Conservation (phyloP, 2,329 filamentous ascomycete species). For the Teratosphaeria gauchensis region DNA sequence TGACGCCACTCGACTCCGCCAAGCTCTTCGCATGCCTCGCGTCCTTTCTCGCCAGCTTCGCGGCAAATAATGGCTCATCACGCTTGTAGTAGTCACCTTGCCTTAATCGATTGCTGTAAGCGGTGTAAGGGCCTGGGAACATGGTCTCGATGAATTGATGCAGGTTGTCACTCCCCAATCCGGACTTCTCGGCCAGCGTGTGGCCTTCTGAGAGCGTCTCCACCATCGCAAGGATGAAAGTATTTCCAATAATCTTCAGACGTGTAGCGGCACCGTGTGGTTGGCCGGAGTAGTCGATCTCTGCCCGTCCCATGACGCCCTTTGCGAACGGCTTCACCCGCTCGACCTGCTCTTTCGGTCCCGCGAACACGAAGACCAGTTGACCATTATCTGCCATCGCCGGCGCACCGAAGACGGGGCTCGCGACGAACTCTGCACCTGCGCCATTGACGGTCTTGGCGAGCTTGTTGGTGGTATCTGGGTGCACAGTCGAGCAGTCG, state of each 20-base stretch:
- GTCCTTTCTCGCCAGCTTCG: slow-evolving; percentile 77
- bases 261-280: slow-evolving; percentile 58
- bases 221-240: slow-evolving; percentile 74
- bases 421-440: slow-evolving; percentile 66
- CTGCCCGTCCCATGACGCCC: slow-evolving; percentile 59
- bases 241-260: slow-evolving; percentile 79
- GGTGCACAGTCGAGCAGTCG: slow-evolving; percentile 82
- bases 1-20: slow-evolving; percentile 51
- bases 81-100: slow-evolving; percentile 67
- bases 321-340: slow-evolving; percentile 61
- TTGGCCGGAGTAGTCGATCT: slow-evolving; percentile 62
- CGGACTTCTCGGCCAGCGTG: slow-evolving; percentile 69
- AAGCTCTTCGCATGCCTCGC: slow-evolving; percentile 61
- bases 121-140: slow-evolving; percentile 65
- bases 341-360: slow-evolving; percentile 49
- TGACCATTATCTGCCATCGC: slow-evolving; percentile 61
- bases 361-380: slow-evolving; percentile 65
- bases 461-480: slow-evolving; percentile 62
- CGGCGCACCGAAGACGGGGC: slow-evolving; percentile 63
- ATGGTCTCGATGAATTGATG: slow-evolving; percentile 63
- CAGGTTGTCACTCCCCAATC: slow-evolving; percentile 60
- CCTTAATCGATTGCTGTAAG: slow-evolving; percentile 66
- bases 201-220: slow-evolving; percentile 71
- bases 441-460: slow-evolving; percentile 47
- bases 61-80: slow-evolving; percentile 69